phyloP scores from a whole-genome alignment of 306 rosid species.

The Begonia loranthoides region DNA sequence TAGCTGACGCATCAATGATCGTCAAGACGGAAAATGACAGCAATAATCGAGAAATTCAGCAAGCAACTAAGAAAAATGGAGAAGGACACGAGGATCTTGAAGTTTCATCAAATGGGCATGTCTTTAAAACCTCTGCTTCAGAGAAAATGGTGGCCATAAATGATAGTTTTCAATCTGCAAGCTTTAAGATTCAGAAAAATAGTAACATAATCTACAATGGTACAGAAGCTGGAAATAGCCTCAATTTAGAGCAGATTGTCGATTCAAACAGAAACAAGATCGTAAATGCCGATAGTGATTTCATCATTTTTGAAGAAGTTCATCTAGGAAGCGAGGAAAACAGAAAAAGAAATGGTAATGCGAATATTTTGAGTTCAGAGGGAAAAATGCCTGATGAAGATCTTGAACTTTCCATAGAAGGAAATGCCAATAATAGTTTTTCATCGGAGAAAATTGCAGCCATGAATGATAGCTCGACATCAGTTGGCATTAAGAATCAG shows the following conservation, averaged over 20 bases:
- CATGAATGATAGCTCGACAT: slow-evolving; percentile 11
- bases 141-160: slow-evolving; percentile 17
- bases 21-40: slow-evolving; percentile 14
- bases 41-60: slow-evolving; percentile 14
- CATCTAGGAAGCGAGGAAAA: no score
- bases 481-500: slow-evolving; percentile 15
- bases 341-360: no score
- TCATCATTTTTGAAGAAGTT: no score
- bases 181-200: slow-evolving; percentile 3
- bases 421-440: slow-evolving; percentile 13
- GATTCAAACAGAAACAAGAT: no score
- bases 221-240: no score
- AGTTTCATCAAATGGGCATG: slow-evolving; percentile 6
- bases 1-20: slow-evolving; percentile 15
- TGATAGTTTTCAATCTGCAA: slow-evolving; percentile 14
- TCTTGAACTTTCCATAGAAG: slow-evolving; percentile 8
- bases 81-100: slow-evolving; percentile 13
- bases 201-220: no score
- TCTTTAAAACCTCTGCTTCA: slow-evolving; percentile 10
- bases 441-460: slow-evolving; percentile 17
- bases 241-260: no score
- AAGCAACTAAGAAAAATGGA: slow-evolving; percentile 6
- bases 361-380: background rate
- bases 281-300: no score
- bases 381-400: background rate